Evolutionary conservation across 805 yeast genomes (phyloP), one percentile per base, ranked within the genome.

Genomic region (Candida palmyrensis): DNA sequence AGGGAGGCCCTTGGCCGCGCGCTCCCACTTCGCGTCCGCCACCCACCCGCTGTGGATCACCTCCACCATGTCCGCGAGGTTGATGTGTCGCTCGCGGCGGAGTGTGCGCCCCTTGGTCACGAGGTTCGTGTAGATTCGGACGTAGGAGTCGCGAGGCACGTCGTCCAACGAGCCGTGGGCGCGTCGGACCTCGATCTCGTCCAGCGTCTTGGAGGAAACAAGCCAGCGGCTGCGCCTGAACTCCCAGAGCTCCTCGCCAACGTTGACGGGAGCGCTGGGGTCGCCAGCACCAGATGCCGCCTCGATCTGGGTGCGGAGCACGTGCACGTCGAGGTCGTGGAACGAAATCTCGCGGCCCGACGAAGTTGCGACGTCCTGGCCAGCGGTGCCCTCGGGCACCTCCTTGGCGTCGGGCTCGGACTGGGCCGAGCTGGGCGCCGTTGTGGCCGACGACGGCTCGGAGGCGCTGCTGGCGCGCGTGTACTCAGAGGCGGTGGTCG

Each of bases 31-130:
- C 32, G 80, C 86, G 15, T 77, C 77, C 39, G 77, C 79, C 11
- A 72, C 69, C 97, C 97, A 89, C 13, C 96, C 96, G 3, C 82
- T 75, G 47, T 85, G 78, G 26, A 89, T 71, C 16, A 89, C 73
- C 42, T 72, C 71, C 32, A 87, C 52, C 26, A 83, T 76, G 52
- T 87, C 95, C 37, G 65, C 67, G 46, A 90, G 69, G 54, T 84
- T 86, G 58, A 90, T 65, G 11, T 88, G 84, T 37, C 53, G 58
- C 22, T 52, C 59, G 36, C 66, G 66, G 47, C 76, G 79, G 47
- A 90, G 67, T 5, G 75, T 68, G 45, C 78, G 77, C 23, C 80
- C 79, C 48, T 82, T 80, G 27, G 80, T 74, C 18, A 89, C 82
- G 45, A 90, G 62, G 42, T 73, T 73, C 36, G 71, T 71, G 55